These are phyloP conservation scores for Tilletia horrida DNA, from an alignment of 1,284 basidiomycete genomes.

Conservation along the genomic window DNA sequence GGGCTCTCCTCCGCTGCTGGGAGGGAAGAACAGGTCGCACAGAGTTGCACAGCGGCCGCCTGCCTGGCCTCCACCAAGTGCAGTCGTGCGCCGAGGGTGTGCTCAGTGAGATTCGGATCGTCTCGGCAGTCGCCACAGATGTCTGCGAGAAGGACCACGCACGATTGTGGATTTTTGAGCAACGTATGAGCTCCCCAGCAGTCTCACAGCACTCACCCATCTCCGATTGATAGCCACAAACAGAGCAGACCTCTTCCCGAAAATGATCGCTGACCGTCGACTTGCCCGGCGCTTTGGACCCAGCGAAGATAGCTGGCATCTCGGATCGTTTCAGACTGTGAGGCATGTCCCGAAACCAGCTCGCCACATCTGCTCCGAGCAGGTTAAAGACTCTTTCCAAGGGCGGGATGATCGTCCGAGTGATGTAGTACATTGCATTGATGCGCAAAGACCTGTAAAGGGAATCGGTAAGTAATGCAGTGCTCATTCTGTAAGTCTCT, in stretches of 20 bases:
- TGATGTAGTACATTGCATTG: conserved; percentile 87
- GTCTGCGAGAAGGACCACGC: too few species aligned
- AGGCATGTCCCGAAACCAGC: conserved; percentile 89
- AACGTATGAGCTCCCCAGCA: too few species aligned
- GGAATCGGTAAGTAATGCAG: conserved; percentile 8
- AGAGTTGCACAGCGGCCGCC: conserved; percentile 33
- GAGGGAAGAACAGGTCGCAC: conserved; percentile 33
- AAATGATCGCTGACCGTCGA: conserved; percentile 74
- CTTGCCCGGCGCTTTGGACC: conserved; percentile 18
- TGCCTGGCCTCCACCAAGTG: conserved; percentile 26
- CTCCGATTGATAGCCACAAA: conserved; percentile 64
- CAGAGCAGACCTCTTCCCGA: conserved; percentile 67
- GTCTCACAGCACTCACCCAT: conserved; percentile 52
- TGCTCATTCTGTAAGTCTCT: conserved; percentile 26
- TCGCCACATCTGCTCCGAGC: conserved; percentile 78
- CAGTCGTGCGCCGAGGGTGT: conserved; percentile 23
- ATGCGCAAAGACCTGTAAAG: conserved; percentile 62
- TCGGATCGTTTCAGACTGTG: conserved; percentile 12
- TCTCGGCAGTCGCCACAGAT: conserved; percentile 39
- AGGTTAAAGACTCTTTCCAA: conserved; percentile 86
- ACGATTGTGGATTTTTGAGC: too few species aligned
- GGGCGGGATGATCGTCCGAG: conserved; percentile 79
- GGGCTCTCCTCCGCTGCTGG: conserved; percentile 24
- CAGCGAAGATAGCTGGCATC: conserved; percentile 17
- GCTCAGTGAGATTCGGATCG: conserved; percentile 23